A percentile compares a stretch with the other conserved stretches of the same genome.
Conservation (phyloP, 2,329 filamentous ascomycete genomes). For the Diaporthe australafricana region DNA sequence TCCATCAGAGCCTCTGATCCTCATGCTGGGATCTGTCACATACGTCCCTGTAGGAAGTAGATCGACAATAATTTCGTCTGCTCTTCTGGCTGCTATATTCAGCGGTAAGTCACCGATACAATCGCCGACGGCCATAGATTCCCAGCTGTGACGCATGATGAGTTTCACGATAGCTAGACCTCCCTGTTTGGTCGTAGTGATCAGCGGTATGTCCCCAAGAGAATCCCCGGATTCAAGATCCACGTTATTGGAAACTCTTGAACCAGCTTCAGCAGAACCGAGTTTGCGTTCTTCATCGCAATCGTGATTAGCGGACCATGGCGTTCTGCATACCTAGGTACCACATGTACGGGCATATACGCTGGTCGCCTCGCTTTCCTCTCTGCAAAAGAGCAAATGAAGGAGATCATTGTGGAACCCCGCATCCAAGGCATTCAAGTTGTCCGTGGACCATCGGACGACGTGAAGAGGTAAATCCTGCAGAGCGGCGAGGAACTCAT, state of each 20-base stretch:
- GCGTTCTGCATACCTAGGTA: not conserved
- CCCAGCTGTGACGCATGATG: not conserved
- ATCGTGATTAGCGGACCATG: not conserved
- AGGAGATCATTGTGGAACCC: not conserved
- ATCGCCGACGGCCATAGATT: not conserved
- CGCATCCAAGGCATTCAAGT: not conserved
- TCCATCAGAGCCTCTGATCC: not conserved
- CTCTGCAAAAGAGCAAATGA: too few species aligned
- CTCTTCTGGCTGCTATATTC: not conserved
- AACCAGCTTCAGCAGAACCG: not conserved
- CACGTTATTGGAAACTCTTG: too few species aligned
- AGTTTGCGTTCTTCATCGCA: not conserved
- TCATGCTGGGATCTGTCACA: not conserved
- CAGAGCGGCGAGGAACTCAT: not conserved
- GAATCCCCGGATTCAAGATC: not conserved
- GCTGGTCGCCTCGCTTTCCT: not conserved
- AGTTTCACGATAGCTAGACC: not conserved
- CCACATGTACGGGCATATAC: not conserved
- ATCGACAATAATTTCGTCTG: not conserved
- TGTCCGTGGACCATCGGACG: not conserved
- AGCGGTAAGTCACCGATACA: not conserved
- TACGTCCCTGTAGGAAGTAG: not conserved
- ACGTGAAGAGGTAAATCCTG: not conserved
- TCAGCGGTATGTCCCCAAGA: not conserved
- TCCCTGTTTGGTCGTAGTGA: not conserved